Conservation (phyloP, 148 eudicot species). For the Euryodendron excelsum region DNA sequence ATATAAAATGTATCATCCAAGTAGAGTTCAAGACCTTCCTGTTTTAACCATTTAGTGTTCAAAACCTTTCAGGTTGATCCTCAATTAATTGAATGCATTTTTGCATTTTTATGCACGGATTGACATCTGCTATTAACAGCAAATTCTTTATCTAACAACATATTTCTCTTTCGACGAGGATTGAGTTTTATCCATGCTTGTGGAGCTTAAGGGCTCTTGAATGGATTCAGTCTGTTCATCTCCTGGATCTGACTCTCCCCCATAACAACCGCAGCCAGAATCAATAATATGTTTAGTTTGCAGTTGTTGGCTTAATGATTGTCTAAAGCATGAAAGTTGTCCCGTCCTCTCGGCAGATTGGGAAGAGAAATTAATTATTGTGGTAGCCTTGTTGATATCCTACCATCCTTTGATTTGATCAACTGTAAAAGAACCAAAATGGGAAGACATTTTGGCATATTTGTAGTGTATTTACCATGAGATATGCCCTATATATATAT, state of each 20-base stretch:
- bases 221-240: neutral
- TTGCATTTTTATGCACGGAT: no score
- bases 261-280: neutral
- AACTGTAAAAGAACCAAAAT: neutral
- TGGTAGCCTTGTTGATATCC: neutral
- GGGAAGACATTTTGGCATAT: neutral
- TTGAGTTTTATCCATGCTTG: neutral
- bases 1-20: no score
- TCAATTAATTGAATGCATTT: no score
- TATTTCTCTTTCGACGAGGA: neutral
- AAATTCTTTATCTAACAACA: no score
- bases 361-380: neutral
- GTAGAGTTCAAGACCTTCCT: no score
- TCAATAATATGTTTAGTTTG: neutral
- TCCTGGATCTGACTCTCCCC: neutral
- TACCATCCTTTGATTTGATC: neutral
- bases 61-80: no score
- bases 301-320: neutral
- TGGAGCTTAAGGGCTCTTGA: neutral
- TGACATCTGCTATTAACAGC: no score
- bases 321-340: neutral
- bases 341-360: neutral
- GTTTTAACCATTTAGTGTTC: no score
- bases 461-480: no score
- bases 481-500: no score